phyloP scores from a whole-genome alignment of 768 basidiomycete species.

The Cubamyces lactineus region DNA sequence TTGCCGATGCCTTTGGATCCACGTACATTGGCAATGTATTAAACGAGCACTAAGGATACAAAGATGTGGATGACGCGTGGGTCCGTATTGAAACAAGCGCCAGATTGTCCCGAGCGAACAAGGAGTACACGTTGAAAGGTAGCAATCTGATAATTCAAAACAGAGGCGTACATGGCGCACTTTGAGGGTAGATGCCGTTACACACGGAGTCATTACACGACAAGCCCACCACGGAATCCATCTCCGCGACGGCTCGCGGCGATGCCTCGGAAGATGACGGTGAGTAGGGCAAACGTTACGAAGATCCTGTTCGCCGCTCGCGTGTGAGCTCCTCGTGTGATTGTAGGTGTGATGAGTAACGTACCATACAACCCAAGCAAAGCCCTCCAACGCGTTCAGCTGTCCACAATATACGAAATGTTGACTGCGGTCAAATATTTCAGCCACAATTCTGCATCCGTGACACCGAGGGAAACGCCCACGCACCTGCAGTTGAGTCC shows the following conservation, averaged over 20 bases:
- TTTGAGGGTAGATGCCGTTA: not conserved
- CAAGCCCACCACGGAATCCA: slow-evolving; percentile 61
- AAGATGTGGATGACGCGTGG: not conserved
- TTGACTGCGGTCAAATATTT: slow-evolving; percentile 35
- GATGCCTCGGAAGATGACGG: slow-evolving; percentile 65
- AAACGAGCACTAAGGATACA: slow-evolving; percentile 7
- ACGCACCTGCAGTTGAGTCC: slow-evolving; percentile 68
- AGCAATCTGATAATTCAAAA: not conserved
- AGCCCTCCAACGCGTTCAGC: slow-evolving; percentile 73
- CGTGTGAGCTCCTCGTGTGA: not conserved
- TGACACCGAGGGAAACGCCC: too few species aligned
- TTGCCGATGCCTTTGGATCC: too few species aligned
- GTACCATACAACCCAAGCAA: slow-evolving; percentile 77
- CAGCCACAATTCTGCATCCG: slow-evolving; percentile 4
- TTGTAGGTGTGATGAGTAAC: slow-evolving; percentile 25
- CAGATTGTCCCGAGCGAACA: not conserved
- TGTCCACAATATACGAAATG: slow-evolving; percentile 69
- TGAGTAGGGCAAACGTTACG: slow-evolving; percentile 60
- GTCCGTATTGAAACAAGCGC: slow-evolving; percentile 4
- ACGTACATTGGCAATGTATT: not conserved
- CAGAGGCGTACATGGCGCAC: not conserved
- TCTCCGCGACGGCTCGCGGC: slow-evolving; percentile 64
- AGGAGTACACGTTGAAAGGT: not conserved
- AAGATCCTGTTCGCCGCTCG: slow-evolving; percentile 52
- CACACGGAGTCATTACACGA: slow-evolving; percentile 26